Conservation (phyloP, 805 yeast species). For the Ogataea paradorogensis region DNA sequence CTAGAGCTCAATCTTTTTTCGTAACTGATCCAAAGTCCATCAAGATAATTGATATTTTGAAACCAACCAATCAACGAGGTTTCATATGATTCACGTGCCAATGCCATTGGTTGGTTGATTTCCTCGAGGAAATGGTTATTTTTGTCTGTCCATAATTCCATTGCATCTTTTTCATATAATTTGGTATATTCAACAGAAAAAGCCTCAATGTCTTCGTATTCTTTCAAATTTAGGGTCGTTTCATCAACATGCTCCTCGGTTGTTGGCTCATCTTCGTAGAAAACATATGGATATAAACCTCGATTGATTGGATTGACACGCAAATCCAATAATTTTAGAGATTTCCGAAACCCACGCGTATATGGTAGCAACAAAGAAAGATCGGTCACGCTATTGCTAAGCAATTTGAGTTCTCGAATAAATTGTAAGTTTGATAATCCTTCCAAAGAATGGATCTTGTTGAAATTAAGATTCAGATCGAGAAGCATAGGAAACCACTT, state of each 20-base stretch:
- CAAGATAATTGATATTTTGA: constrained; percentile 25
- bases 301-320: constrained; percentile 48
- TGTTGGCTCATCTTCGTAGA: constrained; percentile 38
- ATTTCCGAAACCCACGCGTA: constrained; percentile 29
- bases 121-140: constrained; percentile 25
- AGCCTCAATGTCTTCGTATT: constrained; percentile 50
- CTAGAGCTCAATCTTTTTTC: constrained; percentile 10
- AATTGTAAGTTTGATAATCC: constrained; percentile 35
- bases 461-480: constrained; percentile 51
- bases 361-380: constrained; percentile 34
- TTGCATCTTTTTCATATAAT: constrained; percentile 32
- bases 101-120: constrained; percentile 1
- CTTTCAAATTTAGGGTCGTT: constrained; percentile 41
- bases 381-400: constrained; percentile 44
- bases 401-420: constrained; percentile 39
- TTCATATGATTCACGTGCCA: constrained; percentile 15
- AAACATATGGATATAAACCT: constrained; percentile 51
- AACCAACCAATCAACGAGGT: constrained; percentile 28
- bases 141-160: constrained; percentile 40
- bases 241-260: constrained; percentile 22
- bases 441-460: constrained; percentile 36
- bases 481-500: constrained; percentile 43
- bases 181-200: constrained; percentile 46
- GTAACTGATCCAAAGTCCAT: constrained; percentile 24
- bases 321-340: constrained; percentile 42